These are phyloP conservation scores for Sporothrix curviconia DNA, from an alignment of 2,329 filamentous ascomycete species.

Conservation along the genomic window DNA sequence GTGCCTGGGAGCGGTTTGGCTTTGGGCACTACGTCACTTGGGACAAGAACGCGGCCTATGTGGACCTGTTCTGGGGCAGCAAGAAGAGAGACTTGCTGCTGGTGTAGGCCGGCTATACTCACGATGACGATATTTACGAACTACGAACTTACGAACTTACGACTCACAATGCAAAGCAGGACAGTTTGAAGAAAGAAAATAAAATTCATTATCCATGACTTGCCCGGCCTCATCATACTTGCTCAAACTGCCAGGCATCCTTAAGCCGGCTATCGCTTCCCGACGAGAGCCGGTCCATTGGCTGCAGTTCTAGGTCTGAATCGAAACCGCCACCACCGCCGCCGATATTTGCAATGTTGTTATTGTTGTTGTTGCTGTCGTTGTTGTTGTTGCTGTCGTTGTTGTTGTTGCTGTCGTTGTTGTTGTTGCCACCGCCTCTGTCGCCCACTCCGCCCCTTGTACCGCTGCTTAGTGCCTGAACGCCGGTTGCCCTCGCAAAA, in stretches of 20 bases:
- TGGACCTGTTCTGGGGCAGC: slow-evolving; percentile 3
- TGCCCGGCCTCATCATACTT: neutral
- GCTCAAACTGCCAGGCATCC: neutral
- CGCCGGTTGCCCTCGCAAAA: neutral
- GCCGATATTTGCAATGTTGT: neutral
- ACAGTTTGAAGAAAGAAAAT: too few relatives aligned
- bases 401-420: too few relatives aligned
- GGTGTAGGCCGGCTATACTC: neutral
- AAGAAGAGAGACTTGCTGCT: neutral
- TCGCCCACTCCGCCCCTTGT: too few relatives aligned
- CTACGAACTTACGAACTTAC: too few relatives aligned
- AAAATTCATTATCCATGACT: too few relatives aligned
- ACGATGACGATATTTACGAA: too few relatives aligned
- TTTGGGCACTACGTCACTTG: neutral
- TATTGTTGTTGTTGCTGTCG: too few relatives aligned
- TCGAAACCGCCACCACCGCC: neutral
- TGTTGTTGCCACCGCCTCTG: too few relatives aligned
- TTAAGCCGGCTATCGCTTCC: neutral
- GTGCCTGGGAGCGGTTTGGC: neutral
- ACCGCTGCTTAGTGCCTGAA: neutral
- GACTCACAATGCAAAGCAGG: too few relatives aligned
- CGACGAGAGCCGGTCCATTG: neutral
- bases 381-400: too few relatives aligned
- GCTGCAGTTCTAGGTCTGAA: neutral
- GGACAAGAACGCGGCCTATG: neutral